A percentile compares a stretch with the other conserved stretches of the same genome.
Evolutionary conservation across 495 filamentous ascomycete genomes (phyloP).

Genomic region (Penicillium lagena): DNA sequence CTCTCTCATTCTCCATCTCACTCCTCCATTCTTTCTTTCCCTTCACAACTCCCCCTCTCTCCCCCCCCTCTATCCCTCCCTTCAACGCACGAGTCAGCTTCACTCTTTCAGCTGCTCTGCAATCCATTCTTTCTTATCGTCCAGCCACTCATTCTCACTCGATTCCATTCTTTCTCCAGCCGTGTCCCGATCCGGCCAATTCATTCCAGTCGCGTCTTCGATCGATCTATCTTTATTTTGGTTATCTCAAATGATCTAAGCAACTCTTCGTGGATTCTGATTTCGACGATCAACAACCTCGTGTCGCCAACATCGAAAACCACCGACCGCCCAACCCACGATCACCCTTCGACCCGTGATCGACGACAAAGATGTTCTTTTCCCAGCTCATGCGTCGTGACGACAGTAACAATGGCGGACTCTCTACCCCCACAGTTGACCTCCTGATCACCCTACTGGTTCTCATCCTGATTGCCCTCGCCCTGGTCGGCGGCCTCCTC

Average conservation of each 20-base stretch:
- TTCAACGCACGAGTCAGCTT: conserved; percentile 61
- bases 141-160: background rate
- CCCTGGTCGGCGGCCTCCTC: conserved; percentile 59
- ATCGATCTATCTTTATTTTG: conserved; percentile 3
- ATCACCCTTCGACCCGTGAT: background rate
- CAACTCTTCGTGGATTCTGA: conserved; percentile 15
- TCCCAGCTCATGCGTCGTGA: conserved; percentile 45
- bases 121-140: conserved; percentile 42
- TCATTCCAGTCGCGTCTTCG: conserved; percentile 3
- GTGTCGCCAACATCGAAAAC: conserved; percentile 3
- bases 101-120: conserved; percentile 74
- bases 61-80: conserved; percentile 21
- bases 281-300: conserved; percentile 12
- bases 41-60: background rate
- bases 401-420: conserved; percentile 35
- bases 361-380: conserved; percentile 39
- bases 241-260: conserved; percentile 11
- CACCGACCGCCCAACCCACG: conserved; percentile 1
- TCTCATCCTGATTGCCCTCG: conserved; percentile 62
- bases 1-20: conserved; percentile 41
- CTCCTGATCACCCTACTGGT: conserved; percentile 75
- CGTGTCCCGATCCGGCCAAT: conserved; percentile 3
- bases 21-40: conserved; percentile 28
- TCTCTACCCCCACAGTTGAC: conserved; percentile 55
- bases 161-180: conserved; percentile 3